phyloP scores from a whole-genome alignment of 2,329 filamentous ascomycete species.

The Fusarium clavum region DNA sequence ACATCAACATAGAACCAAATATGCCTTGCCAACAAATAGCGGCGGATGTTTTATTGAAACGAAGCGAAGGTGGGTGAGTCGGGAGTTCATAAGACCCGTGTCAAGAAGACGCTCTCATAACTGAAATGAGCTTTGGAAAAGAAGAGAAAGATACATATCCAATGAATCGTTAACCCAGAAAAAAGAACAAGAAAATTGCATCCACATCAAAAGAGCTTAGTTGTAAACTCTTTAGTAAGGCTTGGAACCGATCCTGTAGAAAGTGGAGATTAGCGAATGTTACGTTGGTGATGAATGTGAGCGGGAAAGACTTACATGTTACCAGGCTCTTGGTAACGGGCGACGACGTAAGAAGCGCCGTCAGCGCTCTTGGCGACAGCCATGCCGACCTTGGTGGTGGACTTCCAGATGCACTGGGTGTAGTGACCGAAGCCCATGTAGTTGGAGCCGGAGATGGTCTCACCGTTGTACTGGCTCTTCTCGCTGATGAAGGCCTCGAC shows the following conservation, averaged over 20 bases:
- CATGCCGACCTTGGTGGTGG: conserved; percentile 45
- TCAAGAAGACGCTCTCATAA: conserved; percentile 27
- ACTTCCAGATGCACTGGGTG: conserved; percentile 44
- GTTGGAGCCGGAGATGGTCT: conserved; percentile 37
- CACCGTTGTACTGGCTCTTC: conserved; percentile 42
- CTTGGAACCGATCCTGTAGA: conserved; percentile 35
- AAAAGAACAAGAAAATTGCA: conserved; percentile 7
- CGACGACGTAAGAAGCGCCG: conserved; percentile 41
- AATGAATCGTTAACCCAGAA: conserved; percentile 13
- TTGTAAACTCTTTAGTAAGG: conserved; percentile 34
- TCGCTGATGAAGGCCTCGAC: conserved; percentile 40
- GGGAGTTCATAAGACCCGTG: conserved; percentile 25
- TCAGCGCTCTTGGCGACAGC: conserved; percentile 28
- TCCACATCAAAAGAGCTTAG: not conserved
- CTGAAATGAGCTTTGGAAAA: not conserved
- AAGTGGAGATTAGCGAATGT: conserved; percentile 15
- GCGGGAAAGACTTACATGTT: conserved; percentile 40
- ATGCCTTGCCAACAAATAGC: conserved; percentile 18
- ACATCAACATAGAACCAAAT: conserved; percentile 13
- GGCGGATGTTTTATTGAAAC: conserved; percentile 23
- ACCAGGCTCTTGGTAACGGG: conserved; percentile 41
- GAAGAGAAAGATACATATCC: conserved; percentile 35
- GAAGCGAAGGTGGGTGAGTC: conserved; percentile 21
- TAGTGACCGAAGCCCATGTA: conserved; percentile 43
- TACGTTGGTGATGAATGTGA: not conserved